These are phyloP conservation scores for Mycena kentingensis DNA, from an alignment of 768 basidiomycete genomes.

Conservation along the genomic window DNA sequence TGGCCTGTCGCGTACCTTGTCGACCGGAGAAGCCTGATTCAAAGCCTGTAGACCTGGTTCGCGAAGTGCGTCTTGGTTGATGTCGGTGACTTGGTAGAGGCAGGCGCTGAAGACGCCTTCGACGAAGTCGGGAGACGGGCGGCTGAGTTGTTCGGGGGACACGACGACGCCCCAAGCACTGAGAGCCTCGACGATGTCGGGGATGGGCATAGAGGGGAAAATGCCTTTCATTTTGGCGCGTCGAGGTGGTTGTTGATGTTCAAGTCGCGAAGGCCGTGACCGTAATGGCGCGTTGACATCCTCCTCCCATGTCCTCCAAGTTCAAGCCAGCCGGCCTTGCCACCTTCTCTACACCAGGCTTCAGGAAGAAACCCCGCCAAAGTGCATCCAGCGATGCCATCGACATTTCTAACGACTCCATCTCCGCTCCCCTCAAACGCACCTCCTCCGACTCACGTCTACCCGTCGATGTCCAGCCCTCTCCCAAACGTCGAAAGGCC, in stretches of 20 bases:
- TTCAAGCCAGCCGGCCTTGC: constrained; percentile 50
- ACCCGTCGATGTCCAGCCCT: constrained; percentile 32
- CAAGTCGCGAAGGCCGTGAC: no score
- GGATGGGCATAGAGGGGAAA: constrained; percentile 65
- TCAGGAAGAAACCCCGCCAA: constrained; percentile 31
- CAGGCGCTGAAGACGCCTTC: constrained; percentile 69
- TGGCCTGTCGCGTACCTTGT: constrained; percentile 46
- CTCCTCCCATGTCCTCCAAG: constrained; percentile 42
- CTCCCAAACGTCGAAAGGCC: constrained; percentile 37
- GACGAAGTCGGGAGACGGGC: constrained; percentile 72
- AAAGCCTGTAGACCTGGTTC: constrained; percentile 60
- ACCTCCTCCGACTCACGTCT: constrained; percentile 43
- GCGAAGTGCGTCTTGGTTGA: constrained; percentile 59
- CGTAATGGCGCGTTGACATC: no score
- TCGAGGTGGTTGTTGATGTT: no score
- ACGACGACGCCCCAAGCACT: constrained; percentile 70
- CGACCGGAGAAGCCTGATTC: constrained; percentile 49
- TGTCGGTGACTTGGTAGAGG: constrained; percentile 68
- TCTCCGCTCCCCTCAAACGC: constrained; percentile 39
- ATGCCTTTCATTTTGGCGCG: constrained; percentile 46
- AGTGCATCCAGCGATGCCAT: constrained; percentile 25
- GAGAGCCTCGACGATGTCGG: constrained; percentile 67
- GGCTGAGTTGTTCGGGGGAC: constrained; percentile 64
- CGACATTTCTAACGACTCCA: constrained; percentile 41
- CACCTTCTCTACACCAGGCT: constrained; percentile 50